These are phyloP conservation scores for Aphanomyces euteiches DNA, from an alignment of 352 stramenopile genomes.

Conservation along the genomic window DNA sequence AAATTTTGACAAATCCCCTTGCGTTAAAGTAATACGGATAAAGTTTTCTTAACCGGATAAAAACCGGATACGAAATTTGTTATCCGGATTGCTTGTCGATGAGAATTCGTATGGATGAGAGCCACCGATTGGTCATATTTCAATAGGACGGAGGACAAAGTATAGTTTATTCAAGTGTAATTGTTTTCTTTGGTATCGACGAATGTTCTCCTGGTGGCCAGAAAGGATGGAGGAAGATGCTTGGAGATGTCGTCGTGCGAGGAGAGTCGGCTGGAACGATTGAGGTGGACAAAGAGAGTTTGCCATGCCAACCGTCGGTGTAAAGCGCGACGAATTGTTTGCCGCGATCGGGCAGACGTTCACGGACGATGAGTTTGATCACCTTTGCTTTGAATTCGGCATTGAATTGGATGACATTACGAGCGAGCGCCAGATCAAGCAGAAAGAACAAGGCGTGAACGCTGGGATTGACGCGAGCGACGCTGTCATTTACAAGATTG, in stretches of 20 bases:
- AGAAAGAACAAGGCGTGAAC: slow-evolving; percentile 64
- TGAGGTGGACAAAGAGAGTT: too few species aligned
- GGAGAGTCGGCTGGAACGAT: too few species aligned
- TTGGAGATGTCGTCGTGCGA: too few species aligned
- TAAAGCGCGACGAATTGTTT: slow-evolving; percentile 98
- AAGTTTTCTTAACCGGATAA: background rate
- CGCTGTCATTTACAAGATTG: slow-evolving; percentile 99
- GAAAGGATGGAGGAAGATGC: too few species aligned
- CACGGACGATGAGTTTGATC: slow-evolving; percentile 98
- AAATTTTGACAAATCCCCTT: too few species aligned
- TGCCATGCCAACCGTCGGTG: slow-evolving; percentile 96
- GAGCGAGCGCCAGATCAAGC: slow-evolving; percentile 82
- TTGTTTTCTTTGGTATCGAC: background rate
- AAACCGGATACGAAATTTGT: too few species aligned
- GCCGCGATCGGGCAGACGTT: slow-evolving; percentile 94
- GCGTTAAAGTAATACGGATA: background rate
- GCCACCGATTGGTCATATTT: slow-evolving; percentile 16
- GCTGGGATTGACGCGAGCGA: slow-evolving; percentile 48
- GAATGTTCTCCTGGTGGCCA: too few species aligned
- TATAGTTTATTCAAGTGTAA: background rate
- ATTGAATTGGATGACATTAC: slow-evolving; percentile 96
- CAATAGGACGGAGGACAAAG: background rate
- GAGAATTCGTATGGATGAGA: slow-evolving; percentile 14
- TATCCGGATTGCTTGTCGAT: background rate
- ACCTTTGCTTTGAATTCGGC: slow-evolving; percentile 99